Evolutionary conservation across 225 moss, liverwort and hornwort genomes (phyloP), one percentile per base, ranked within the genome.

Genomic region (Takakia lepidozioides): DNA sequence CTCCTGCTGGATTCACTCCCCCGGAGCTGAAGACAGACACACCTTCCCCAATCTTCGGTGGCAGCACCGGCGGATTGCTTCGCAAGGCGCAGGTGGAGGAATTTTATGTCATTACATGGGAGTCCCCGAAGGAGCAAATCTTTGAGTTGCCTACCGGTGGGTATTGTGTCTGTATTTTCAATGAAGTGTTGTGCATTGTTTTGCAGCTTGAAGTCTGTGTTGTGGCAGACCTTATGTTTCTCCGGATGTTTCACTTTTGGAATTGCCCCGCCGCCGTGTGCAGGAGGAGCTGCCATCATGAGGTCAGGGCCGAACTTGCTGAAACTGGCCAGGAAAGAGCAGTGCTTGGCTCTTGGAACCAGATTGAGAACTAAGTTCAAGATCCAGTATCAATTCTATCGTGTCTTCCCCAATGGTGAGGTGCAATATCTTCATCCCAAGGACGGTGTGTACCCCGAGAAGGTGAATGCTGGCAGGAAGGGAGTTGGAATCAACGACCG

Each of bases 381-480:
- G 56, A 76, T 76, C 51, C 8, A 70, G 4, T 75, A 75, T 55
- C 76, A 72, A 18, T 76, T 76, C 63, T 76, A 72, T 58, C 76
- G 72, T n/a, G 76, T 76, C 10, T 76, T 72, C 45, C 72, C 76
- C 45, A 76, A 76, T 30, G 76, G 76, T 1, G 76, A 76, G 52
- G 76, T 76, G 0, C 76, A 72, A 41, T 76, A 76, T 28, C 57
- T 76, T 3, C 72, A 76, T 49, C 72, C 72, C 46, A 71, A 76
- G 60, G 72, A 76, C 10, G 76, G 76, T 3, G 72, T 76, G 2
- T 76, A 76, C 57, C 73, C 68, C 1, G 72, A 76, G 60, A 76
- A 76, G 67, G 72, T 76, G 27, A 76, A 72, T 16, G 37, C 57
- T 13, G 76, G 76, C 9, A 47, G 76, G 51, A 32, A 42, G 19